These are phyloP conservation scores for Xylaria hypoxylon DNA, from an alignment of 2,329 filamentous ascomycete genomes.

Conservation along the genomic window DNA sequence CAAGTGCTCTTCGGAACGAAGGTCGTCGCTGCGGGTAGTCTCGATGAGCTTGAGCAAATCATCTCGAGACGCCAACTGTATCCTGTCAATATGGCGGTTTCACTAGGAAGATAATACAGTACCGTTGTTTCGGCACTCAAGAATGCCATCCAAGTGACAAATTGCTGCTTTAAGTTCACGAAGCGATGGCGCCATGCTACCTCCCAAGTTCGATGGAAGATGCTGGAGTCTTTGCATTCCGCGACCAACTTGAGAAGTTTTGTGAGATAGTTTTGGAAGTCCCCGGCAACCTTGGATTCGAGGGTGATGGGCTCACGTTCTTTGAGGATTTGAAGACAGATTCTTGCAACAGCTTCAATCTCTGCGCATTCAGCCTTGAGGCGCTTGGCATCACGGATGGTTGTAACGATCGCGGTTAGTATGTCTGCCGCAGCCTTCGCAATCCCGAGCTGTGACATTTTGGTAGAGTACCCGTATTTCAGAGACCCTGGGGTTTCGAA, in stretches of 20 bases:
- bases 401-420: background rate
- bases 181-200: slow-evolving; percentile 1
- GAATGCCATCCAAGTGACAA: slow-evolving; percentile 3
- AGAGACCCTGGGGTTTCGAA: too few species aligned
- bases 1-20: slow-evolving; percentile 5
- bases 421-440: slow-evolving; percentile 7
- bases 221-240: slow-evolving; percentile 1
- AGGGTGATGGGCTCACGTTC: background rate
- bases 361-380: slow-evolving; percentile 1
- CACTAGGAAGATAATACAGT: background rate
- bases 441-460: background rate
- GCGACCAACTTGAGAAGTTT: background rate
- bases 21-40: background rate
- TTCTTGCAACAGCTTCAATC: background rate
- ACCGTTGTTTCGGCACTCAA: slow-evolving; percentile 3
- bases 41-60: slow-evolving; percentile 7
- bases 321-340: background rate
- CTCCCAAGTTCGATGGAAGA: background rate
- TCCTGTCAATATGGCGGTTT: background rate
- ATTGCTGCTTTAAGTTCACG: background rate
- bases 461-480: background rate
- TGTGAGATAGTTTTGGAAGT: background rate
- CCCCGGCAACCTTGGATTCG: background rate
- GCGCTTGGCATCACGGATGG: background rate
- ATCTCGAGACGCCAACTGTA: background rate